These are phyloP conservation scores for Tephrocybe sp. DNA, from an alignment of 768 basidiomycete genomes.

Conservation along the genomic window DNA sequence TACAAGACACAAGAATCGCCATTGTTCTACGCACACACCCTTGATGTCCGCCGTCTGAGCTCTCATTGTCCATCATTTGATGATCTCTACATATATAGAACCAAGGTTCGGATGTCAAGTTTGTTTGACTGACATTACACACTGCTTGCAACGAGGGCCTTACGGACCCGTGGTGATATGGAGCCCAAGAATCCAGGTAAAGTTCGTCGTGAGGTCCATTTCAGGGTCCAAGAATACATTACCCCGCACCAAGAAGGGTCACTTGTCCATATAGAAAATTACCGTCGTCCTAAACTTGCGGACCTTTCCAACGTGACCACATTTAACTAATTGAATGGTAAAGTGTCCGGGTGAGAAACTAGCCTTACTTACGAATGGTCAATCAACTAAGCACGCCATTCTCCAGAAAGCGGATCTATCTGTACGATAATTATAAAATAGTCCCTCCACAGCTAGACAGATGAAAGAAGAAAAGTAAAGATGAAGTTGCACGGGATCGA, in stretches of 20 bases:
- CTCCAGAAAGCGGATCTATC: constrained; percentile 5
- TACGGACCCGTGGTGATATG: constrained; percentile 1
- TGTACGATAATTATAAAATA: not conserved
- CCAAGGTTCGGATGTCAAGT: not conserved
- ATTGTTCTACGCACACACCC: not conserved
- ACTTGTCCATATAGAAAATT: no score
- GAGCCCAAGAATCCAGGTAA: not conserved
- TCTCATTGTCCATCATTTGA: not conserved
- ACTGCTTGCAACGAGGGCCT: not conserved
- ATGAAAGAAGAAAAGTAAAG: not conserved
- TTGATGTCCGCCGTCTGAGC: not conserved
- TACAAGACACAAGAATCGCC: not conserved
- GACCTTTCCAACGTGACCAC: no score
- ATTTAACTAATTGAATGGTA: no score
- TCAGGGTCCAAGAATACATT: not conserved
- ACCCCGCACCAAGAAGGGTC: not conserved
- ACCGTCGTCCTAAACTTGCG: no score
- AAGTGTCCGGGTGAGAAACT: no score
- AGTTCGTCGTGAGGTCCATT: not conserved
- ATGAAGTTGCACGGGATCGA: no score
- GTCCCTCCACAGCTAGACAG: constrained; percentile 10
- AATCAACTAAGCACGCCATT: not conserved
- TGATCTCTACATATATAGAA: not conserved
- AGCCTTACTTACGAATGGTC: not conserved
- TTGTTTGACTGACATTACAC: not conserved